phyloP scores from a whole-genome alignment of 208 protist genomes.

The Wallacemonas sp. region DNA sequence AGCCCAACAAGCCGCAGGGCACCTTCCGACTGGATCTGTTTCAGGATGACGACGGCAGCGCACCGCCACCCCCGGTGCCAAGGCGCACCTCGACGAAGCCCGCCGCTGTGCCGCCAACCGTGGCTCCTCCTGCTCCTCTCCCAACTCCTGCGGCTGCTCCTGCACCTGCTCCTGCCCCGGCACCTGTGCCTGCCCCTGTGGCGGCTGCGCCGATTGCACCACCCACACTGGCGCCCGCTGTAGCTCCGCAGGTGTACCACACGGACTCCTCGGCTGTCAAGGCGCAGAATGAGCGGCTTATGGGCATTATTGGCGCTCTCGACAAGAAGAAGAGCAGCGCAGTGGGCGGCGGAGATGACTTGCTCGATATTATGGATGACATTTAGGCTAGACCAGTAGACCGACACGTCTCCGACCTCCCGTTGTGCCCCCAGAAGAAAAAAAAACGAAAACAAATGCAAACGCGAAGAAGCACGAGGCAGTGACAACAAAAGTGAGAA shows the following conservation, averaged over 20 bases:
- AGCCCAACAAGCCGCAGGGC: constrained; percentile 16
- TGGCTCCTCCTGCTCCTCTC: background rate
- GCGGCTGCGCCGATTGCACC: background rate
- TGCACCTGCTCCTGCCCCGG: background rate
- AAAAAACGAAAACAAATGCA: background rate
- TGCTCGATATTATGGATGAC: constrained; percentile 90
- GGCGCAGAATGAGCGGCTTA: constrained; percentile 53
- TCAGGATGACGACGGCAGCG: constrained; percentile 30
- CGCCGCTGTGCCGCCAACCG: background rate
- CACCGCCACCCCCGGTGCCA: background rate
- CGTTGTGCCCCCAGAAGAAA: too few relatives aligned
- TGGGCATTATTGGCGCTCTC: constrained; percentile 57
- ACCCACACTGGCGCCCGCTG: constrained; percentile 7
- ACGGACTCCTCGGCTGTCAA: constrained; percentile 41
- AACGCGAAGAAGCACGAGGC: background rate
- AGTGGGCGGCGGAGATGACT: constrained; percentile 23
- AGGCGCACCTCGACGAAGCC: background rate
- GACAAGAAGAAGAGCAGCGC: background rate
- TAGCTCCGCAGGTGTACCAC: constrained; percentile 21
- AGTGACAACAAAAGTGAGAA: too few relatives aligned
- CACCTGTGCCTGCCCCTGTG: background rate
- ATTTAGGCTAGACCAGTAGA: constrained; percentile 45
- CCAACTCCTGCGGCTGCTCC: background rate
- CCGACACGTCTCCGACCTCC: too few relatives aligned
- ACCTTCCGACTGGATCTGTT: constrained; percentile 56